Base-by-base conservation (phyloP, 768 basidiomycete species). In the Tricholoma saponaceum region DNA sequence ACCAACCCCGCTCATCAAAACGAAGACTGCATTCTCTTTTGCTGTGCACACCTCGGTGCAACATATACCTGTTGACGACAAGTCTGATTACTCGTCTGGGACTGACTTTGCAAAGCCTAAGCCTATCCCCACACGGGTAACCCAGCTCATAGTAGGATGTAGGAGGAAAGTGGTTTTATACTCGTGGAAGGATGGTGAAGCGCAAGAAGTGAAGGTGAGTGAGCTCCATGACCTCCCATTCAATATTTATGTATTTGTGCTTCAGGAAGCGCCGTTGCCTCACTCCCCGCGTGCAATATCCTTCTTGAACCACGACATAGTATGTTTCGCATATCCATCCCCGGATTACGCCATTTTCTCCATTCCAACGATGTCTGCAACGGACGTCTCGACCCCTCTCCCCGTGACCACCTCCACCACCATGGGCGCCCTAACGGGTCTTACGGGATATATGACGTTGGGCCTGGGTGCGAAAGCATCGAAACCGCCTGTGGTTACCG, bases 211-310 rank as follows among this genome's bases (percentile, higher is more conserved):
- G 51, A 86, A 84, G 76, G 91, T 92, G 26, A 50, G 18, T 30
- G 3, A 18, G n/a, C 18, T 18, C 3, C 30, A 63, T 54, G 16
- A 5, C 13, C 23, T 49, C 13, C 44, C 20, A 30, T 58, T 58
- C 55, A 55, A 50, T 20, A 2, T n/a, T 47, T 20, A 32, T n/a
- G 20, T 28, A 9, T 28, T 28, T 9, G 8, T 50, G 16, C 26
- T 9, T 14, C 58, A 95, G 90, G 96, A 98, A 81, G 75, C 85
- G 3, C 65, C 77, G 0, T 77, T 98, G 3, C 90, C 95, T 12
- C 96, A 98, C 68, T 94, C 95, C 8, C 87, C 97, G n/a, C 83
- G 97, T 39, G 78, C 82, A 0, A 86, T 97, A 51, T 77, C 86
- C 2, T 95, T 98, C 68, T 71, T 92, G 51, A 76, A 84, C 58